A percentile compares a stretch with the other conserved stretches of the same genome.
phyloP scores from a whole-genome alignment of 768 basidiomycete species.

The Trametes villosa region DNA sequence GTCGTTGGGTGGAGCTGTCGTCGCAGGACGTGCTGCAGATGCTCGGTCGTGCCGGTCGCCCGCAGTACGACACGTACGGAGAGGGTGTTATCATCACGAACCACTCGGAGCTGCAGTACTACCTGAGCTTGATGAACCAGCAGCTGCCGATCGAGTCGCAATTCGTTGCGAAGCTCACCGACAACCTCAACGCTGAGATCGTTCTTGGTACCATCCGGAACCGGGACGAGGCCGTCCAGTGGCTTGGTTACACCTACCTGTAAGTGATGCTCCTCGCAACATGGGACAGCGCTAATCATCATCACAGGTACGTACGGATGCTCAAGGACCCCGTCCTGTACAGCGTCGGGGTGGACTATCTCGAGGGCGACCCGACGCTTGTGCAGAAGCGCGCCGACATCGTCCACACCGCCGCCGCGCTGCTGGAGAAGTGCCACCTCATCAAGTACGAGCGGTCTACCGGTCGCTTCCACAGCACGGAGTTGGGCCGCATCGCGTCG shows the following conservation, averaged over 20 bases:
- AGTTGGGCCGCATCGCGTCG: constrained; percentile 91
- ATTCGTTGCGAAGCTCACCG: constrained; percentile 88
- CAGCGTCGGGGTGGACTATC: constrained; percentile 87
- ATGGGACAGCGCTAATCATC: constrained; percentile 24
- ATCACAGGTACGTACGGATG: constrained; percentile 88
- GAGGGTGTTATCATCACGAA: constrained; percentile 99
- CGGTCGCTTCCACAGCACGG: constrained; percentile 90
- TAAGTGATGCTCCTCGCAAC: constrained; percentile 44
- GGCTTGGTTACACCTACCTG: constrained; percentile 95
- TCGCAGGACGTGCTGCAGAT: constrained; percentile 97
- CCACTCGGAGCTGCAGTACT: constrained; percentile 96
- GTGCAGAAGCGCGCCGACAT: constrained; percentile 96
- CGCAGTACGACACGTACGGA: constrained; percentile 95
- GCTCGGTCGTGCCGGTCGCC: constrained; percentile 96
- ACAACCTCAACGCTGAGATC: constrained; percentile 97
- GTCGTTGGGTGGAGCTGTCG: constrained; percentile 94
- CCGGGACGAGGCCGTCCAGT: constrained; percentile 95
- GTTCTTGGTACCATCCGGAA: constrained; percentile 94
- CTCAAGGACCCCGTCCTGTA: constrained; percentile 87
- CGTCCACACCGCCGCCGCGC: constrained; percentile 87
- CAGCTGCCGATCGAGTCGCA: constrained; percentile 98
- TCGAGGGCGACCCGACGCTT: constrained; percentile 79
- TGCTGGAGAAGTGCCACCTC: constrained; percentile 92
- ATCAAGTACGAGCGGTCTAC: constrained; percentile 91
- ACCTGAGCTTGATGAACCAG: constrained; percentile 92